Conservation (phyloP, 2,329 filamentous ascomycete species). For the Microdochium paspali region DNA sequence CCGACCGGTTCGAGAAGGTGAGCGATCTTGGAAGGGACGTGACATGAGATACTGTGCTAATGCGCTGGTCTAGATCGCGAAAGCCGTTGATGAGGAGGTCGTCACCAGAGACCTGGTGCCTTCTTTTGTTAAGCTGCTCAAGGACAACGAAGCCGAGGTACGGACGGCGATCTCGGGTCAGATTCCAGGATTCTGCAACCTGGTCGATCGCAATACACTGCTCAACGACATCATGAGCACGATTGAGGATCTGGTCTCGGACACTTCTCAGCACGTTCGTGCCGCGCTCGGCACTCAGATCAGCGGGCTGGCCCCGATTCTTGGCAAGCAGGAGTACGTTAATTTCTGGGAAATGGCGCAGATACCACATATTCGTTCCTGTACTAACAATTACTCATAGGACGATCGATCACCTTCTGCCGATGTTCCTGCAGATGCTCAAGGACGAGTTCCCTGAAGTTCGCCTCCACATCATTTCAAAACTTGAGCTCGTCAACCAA, state of each 20-base stretch:
- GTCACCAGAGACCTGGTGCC: constrained; percentile 89
- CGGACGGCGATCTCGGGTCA: constrained; percentile 94
- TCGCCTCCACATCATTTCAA: constrained; percentile 98
- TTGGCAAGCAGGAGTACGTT: constrained; percentile 90
- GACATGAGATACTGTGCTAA: constrained; percentile 7
- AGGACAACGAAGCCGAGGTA: constrained; percentile 96
- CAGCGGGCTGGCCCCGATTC: constrained; percentile 88
- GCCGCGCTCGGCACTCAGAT: constrained; percentile 94
- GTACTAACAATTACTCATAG: constrained; percentile 22
- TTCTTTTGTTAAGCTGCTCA: constrained; percentile 93
- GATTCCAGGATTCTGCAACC: constrained; percentile 89
- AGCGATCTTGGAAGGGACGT: not conserved
- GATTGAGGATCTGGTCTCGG: constrained; percentile 91
- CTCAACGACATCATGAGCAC: constrained; percentile 95
- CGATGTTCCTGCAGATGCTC: constrained; percentile 99
- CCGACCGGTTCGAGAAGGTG: constrained; percentile 96
- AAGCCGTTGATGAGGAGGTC: constrained; percentile 96
- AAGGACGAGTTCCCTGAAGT: constrained; percentile 99
- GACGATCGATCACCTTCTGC: constrained; percentile 91
- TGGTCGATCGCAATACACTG: constrained; percentile 80
- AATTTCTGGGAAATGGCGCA: not conserved
- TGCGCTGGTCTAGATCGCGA: constrained; percentile 64
- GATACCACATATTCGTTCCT: constrained; percentile 2
- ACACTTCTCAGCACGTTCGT: constrained; percentile 93
- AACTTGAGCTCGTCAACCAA: constrained; percentile 95